Percentiles rank a stretch among this genome's conserved stretches.
Conservation (phyloP, 1,284 basidiomycete genomes). For the Apiotrichum mycotoxinovorans region DNA sequence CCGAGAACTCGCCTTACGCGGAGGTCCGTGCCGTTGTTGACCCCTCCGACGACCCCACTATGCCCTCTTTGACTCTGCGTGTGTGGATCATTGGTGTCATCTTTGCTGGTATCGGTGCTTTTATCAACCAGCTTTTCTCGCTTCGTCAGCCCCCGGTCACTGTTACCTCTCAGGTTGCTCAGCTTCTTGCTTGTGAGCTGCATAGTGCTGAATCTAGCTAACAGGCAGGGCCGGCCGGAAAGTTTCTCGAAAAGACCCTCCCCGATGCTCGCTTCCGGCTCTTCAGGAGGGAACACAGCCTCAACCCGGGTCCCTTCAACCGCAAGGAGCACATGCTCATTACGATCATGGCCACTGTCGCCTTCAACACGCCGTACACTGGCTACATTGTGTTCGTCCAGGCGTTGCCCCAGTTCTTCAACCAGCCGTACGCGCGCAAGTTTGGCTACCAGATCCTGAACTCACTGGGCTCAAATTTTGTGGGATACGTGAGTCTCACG, state of each 20-base stretch:
- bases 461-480: constrained; percentile 52
- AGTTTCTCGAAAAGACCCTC: constrained; percentile 16
- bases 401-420: constrained; percentile 36
- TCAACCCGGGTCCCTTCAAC: constrained; percentile 56
- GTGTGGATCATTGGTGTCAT: constrained; percentile 65
- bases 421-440: constrained; percentile 39
- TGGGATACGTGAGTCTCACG: constrained; percentile 46
- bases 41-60: constrained; percentile 69
- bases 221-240: constrained; percentile 27
- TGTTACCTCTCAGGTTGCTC: constrained; percentile 36
- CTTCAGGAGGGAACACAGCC: constrained; percentile 20
- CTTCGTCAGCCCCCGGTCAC: constrained; percentile 34
- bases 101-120: constrained; percentile 57
- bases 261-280: background rate
- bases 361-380: constrained; percentile 46
- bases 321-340: constrained; percentile 44
- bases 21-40: constrained; percentile 81
- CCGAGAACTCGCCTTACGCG: constrained; percentile 67
- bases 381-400: constrained; percentile 46
- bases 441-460: constrained; percentile 50
- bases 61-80: constrained; percentile 80
- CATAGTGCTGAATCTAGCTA: constrained; percentile 26
- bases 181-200: constrained; percentile 21
- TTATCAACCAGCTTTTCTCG: constrained; percentile 61
- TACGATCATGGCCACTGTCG: constrained; percentile 50